These are phyloP conservation scores for Domatiomyces catenatus DNA, from an alignment of 2,329 filamentous ascomycete species.

Conservation along the genomic window DNA sequence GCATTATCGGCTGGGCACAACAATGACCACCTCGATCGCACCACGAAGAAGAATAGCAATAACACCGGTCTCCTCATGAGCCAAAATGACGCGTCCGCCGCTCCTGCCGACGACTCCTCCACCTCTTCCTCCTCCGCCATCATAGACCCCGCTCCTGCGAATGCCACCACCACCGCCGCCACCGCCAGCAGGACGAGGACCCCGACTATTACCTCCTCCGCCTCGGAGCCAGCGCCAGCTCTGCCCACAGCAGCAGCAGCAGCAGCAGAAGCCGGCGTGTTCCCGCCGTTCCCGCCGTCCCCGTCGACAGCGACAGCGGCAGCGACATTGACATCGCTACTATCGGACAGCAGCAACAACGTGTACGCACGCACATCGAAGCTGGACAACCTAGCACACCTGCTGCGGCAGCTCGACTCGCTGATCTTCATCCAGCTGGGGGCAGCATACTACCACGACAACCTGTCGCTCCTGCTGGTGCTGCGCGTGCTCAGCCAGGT, in stretches of 20 bases:
- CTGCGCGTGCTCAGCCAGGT: constrained; percentile 41
- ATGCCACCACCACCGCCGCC: too few relatives aligned
- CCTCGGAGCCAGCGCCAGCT: too few relatives aligned
- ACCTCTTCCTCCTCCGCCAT: too few relatives aligned
- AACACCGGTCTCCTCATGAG: background rate
- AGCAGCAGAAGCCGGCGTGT: too few relatives aligned
- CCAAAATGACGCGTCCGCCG: background rate
- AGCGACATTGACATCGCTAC: too few relatives aligned
- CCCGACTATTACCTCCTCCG: too few relatives aligned
- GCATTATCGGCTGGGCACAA: background rate
- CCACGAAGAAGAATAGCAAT: background rate
- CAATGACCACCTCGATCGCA: background rate
- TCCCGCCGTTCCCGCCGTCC: too few relatives aligned
- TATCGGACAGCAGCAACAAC: too few relatives aligned
- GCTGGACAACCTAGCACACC: background rate
- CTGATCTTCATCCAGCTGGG: constrained; percentile 47
- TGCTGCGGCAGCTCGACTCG: constrained; percentile 43
- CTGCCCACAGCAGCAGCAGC: too few relatives aligned
- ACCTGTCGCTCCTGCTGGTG: constrained; percentile 33
- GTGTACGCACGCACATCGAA: background rate
- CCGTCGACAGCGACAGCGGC: background rate
- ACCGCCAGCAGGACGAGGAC: too few relatives aligned
- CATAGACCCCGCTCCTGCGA: background rate
- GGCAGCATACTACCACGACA: constrained; percentile 50
- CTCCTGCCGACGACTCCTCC: background rate